A percentile compares a stretch with the other conserved stretches of the same genome.
Conservation (phyloP, 352 stramenopile genomes). For the Pilasporangium apinafurcum region DNA sequence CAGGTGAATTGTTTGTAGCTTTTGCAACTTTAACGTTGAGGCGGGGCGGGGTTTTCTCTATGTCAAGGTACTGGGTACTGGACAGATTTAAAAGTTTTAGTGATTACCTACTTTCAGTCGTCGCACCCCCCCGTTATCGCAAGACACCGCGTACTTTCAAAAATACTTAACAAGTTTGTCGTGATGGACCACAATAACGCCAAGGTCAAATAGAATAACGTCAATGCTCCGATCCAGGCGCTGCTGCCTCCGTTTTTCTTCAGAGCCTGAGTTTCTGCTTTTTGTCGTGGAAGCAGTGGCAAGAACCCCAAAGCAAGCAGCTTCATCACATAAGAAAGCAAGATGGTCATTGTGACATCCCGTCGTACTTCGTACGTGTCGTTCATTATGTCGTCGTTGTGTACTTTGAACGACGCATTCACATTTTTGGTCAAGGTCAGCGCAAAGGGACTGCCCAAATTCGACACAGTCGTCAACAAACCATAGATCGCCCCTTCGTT, state of each 20-base stretch:
- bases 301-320: constrained; percentile 23
- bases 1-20: no score
- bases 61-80: no score
- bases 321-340: constrained; percentile 27
- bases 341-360: constrained; percentile 39
- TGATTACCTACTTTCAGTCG: no score
- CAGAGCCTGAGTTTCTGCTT: constrained; percentile 24
- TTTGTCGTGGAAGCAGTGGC: constrained; percentile 29
- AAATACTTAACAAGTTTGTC: constrained; percentile 36
- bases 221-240: constrained; percentile 17
- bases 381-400: constrained; percentile 15
- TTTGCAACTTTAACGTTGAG: no score
- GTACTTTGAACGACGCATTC: constrained; percentile 25
- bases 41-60: no score
- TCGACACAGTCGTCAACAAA: constrained; percentile 32
- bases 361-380: constrained; percentile 19
- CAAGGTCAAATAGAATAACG: constrained; percentile 24
- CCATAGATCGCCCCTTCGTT: constrained; percentile 45
- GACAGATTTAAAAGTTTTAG: no score
- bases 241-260: constrained; percentile 19
- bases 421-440: constrained; percentile 25
- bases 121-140: constrained; percentile 8
- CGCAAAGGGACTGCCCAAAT: constrained; percentile 26
- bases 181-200: constrained; percentile 26
- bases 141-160: constrained; percentile 11